A percentile compares a stretch with the other conserved stretches of the same genome.
These are phyloP conservation scores for Fusarium redolens DNA, from an alignment of 2,329 filamentous ascomycete genomes.

Conservation along the genomic window DNA sequence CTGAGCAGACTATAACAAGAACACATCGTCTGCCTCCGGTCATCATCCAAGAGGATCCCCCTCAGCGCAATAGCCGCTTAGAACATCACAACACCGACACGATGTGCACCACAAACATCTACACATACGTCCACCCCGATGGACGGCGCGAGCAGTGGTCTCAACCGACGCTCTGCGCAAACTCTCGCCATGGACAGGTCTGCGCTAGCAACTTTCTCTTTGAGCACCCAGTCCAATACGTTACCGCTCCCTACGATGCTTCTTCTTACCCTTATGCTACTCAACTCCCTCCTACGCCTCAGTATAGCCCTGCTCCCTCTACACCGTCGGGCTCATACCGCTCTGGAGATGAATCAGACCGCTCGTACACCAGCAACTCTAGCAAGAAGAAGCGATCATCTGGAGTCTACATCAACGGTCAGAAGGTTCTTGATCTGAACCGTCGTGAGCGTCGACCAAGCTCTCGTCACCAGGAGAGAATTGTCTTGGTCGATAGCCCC, in stretches of 20 bases:
- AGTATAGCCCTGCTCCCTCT: slow-evolving; percentile 47
- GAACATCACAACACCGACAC: slow-evolving; percentile 46
- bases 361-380: slow-evolving; percentile 48
- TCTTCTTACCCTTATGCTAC: slow-evolving; percentile 46
- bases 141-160: slow-evolving; percentile 51
- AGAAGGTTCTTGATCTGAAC: slow-evolving; percentile 50
- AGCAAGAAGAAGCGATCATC: slow-evolving; percentile 50
- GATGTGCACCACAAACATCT: slow-evolving; percentile 64
- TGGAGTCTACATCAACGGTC: slow-evolving; percentile 53
- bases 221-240: slow-evolving; percentile 55
- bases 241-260: slow-evolving; percentile 49
- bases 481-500: slow-evolving; percentile 58
- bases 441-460: slow-evolving; percentile 46
- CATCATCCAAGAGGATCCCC: slow-evolving; percentile 39
- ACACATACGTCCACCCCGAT: slow-evolving; percentile 60
- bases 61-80: slow-evolving; percentile 36
- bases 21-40: slow-evolving; percentile 30
- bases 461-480: slow-evolving; percentile 53
- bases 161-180: slow-evolving; percentile 53
- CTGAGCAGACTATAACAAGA: slow-evolving; percentile 25
- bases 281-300: slow-evolving; percentile 56
- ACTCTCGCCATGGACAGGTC: slow-evolving; percentile 53
- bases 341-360: slow-evolving; percentile 54
- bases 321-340: slow-evolving; percentile 48
- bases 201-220: slow-evolving; percentile 57